Conservation (phyloP, 2,329 filamentous ascomycete species). For the Cladophialophora bantiana region DNA sequence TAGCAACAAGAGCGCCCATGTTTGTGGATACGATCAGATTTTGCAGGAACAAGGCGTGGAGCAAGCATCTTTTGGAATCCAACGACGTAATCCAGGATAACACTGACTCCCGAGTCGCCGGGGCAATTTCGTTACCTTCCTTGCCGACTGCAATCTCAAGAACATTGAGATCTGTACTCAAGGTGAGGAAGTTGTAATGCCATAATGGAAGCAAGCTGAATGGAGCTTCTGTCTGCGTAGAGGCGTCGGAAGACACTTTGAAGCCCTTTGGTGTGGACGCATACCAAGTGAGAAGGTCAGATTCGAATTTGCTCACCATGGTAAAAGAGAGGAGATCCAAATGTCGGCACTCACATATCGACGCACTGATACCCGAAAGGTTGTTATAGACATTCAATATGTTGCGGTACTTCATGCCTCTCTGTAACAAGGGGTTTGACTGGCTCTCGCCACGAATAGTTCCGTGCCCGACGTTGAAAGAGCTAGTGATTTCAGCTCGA, state of each 20-base stretch:
- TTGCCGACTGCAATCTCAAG: constrained; percentile 26
- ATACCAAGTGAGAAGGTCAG: constrained; percentile 27
- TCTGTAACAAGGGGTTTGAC: neutral
- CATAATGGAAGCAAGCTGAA: constrained; percentile 30
- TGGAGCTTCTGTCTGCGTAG: constrained; percentile 9
- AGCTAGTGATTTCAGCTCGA: neutral
- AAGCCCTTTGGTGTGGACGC: constrained; percentile 10
- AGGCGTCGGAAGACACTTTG: constrained; percentile 6
- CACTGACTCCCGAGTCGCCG: constrained; percentile 19
- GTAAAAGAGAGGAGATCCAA: constrained; percentile 19
- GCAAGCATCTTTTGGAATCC: constrained; percentile 25
- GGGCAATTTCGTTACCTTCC: constrained; percentile 11
- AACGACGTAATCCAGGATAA: constrained; percentile 21
- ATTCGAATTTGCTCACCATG: constrained; percentile 22
- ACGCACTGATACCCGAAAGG: constrained; percentile 29
- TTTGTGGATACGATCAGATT: constrained; percentile 15
- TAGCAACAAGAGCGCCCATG: constrained; percentile 20
- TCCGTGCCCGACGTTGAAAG: neutral
- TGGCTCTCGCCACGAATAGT: neutral
- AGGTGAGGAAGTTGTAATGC: constrained; percentile 26
- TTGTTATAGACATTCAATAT: constrained; percentile 27
- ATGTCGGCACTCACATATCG: constrained; percentile 27
- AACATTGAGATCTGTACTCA: constrained; percentile 23
- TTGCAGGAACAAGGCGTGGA: constrained; percentile 26
- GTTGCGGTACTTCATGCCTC: neutral